Evolutionary conservation across 2,329 filamentous ascomycete species (phyloP), one percentile per base, ranked within the genome.

Genomic region (Colletotrichum tofieldiae): DNA sequence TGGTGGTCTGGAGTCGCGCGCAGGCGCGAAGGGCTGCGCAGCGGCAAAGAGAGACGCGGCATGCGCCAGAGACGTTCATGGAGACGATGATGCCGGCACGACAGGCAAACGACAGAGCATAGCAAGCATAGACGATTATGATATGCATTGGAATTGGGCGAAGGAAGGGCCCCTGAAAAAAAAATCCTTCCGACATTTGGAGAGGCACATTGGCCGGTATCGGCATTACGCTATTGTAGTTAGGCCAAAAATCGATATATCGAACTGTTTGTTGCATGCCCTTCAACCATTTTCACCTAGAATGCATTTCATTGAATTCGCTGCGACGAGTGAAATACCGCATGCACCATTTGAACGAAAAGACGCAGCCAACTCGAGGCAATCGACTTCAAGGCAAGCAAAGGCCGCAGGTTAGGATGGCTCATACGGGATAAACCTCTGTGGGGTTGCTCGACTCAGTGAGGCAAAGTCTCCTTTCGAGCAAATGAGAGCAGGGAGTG

Each of bases 31-130:
- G 54, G 62, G 65, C 54, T 43, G 56, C 60, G 65, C 60, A 54
- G 66, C 70, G 47, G 60, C 66, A 41, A 70, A 72, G 70, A 65
- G 70, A 70, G 70, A 70, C 65, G 69, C 65, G 58, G 47, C 54
- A 65, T 65, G 70, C 70, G 65, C 54, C 52, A 56, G 58, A 55
- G 60, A 72, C 52, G 67, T 66, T 71, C 45, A 73, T 47, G 55
- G 70, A 72, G 62, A 71, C 71, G 71, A 73, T 66, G 41, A 71
- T 72, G 72, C 65, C 70, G 70, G 58, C 60, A 74, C 70, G 72
- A 73, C 70, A 74, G 70, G 60, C 70, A 74, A 74, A 73, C 54
- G 69, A 74, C 61, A 70, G 59, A 72, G 70, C 70, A 74, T 73
- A 73, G 58, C 67, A 60, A 43, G 65, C 72, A 73, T 70, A 72